Base-by-base conservation (phyloP, 768 basidiomycete genomes). In the Dictyophora rubrovolvata region DNA sequence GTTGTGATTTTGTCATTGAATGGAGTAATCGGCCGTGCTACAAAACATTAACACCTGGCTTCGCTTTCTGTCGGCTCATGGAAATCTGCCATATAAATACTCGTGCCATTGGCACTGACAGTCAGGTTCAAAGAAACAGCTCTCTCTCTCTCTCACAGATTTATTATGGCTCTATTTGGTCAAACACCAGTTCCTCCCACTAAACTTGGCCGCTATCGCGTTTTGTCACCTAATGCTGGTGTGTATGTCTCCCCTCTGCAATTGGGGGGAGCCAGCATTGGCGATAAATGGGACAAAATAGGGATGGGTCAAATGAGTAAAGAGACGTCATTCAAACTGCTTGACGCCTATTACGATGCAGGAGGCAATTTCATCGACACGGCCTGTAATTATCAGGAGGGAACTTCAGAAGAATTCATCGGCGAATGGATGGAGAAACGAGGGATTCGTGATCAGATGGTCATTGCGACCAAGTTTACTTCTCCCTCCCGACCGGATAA, bases 351-450 rank as follows among this genome's bases (percentile, higher is more conserved):
- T 56, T 55, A 53, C 48, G 61, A 69, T 22, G 64, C 63, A 1
- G 70, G 70, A 6, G 70, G 71, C 5, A 70, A 71, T 63, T 65
- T 69, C 47, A 67, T 70, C 56, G 69, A 67, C 55, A 60, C 59
- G 0, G 59, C 59, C 8, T 54, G 48, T 22, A 48, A 46, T 14
- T 56, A 56, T 51, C 73, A 77, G 62, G 68, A 75, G 54, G 76
- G 72, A 50, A 67, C 69, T 23, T 72, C 70, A 0, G 78, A 79
- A 63, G 65, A 67, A 60, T 75, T 77, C 60, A 72, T 80, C 18
- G 78, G 78, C 0, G 76, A 79, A 62, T 80, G 78, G 79, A 72
- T 73, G 54, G 70, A 74, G 53, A 61, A 66, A 55, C 66, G 74
- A 22, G 69, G 70, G 0, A 75, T 73, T 58, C 68, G 78, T 18